Evolutionary conservation across 768 basidiomycete genomes (phyloP), one percentile per base, ranked within the genome.

Genomic region (Tephrocybe sp.): DNA sequence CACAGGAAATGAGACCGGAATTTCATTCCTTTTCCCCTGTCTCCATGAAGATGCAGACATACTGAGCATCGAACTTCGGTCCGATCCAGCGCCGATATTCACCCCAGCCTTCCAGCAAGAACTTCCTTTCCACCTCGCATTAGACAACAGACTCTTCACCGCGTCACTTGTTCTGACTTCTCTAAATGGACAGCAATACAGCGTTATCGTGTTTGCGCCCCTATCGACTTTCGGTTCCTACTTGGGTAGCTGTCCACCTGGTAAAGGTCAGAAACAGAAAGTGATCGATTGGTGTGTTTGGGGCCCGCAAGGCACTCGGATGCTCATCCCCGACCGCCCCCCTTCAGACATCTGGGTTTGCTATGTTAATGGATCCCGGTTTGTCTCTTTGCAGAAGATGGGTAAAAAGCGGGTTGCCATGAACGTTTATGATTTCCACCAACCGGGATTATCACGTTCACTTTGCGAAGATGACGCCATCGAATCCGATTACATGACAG

Each of bases 341-440:
- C 70, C 64, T 29, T 74, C 75, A 11, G 33, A 34, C 33, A 61
- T 69, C n/a, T 84, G 82, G 81, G 78, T 80, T 7, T 84, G 82
- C 64, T 80, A 79, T 55, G 73, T 82, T 16, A 73, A 71, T 55
- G 82, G 80, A 18, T 69, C 69, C 22, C 72, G 69, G 50, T 79
- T 73, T 69, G 52, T 69, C 52, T 39, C 66, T 55, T 22, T 37
- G 56, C 50, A 47, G 6, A 52, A 53, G 42, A 45, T 44, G 7
- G 24, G 23, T 42, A 42, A 41, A 27, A 49, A 49, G 42, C 33
- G 21, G 47, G 60, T 54, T 27, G 57, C 42, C 33, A 53, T 74
- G 56, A 65, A 72, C 37, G 55, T 81, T 25, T 77, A 73, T 59
- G 80, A 83, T 60, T 82, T 82, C 51, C 79, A 80, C 55, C 73